phyloP scores from a whole-genome alignment of 371 early-diverging fungal genomes.

The Saksenaea vasiformis region DNA sequence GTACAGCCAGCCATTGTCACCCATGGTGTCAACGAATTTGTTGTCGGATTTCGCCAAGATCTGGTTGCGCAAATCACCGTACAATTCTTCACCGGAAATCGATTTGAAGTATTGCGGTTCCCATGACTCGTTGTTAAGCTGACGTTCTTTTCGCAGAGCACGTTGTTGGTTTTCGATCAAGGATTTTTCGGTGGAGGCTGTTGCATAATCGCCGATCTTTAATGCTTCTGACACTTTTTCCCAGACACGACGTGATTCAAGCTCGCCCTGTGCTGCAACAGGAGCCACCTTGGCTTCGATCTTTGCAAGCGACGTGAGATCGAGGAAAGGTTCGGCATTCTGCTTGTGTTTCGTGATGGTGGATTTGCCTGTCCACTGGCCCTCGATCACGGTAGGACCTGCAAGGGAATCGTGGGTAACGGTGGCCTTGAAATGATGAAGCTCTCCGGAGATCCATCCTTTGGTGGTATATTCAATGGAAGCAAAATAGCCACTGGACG shows the following conservation, averaged over 20 bases:
- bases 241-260: conserved; percentile 81
- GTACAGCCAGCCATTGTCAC: conserved; percentile 43
- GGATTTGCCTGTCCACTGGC: conserved; percentile 71
- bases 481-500: conserved; percentile 63
- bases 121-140: conserved; percentile 61
- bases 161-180: conserved; percentile 77
- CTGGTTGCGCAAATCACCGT: conserved; percentile 42
- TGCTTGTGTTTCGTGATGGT: conserved; percentile 51
- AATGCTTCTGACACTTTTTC: conserved; percentile 70
- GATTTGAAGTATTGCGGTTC: conserved; percentile 52
- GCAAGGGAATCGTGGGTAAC: conserved; percentile 42
- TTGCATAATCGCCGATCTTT: conserved; percentile 61
- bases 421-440: conserved; percentile 76
- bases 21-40: conserved; percentile 54
- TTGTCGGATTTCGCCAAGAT: conserved; percentile 42
- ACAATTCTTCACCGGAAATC: conserved; percentile 48
- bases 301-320: conserved; percentile 51
- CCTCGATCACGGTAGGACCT: conserved; percentile 52
- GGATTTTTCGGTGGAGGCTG: conserved; percentile 72
- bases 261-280: conserved; percentile 56
- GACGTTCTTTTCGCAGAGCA: conserved; percentile 66
- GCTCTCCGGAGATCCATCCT: conserved; percentile 82
- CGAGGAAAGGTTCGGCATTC: conserved; percentile 56
- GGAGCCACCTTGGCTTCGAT: conserved; percentile 51
- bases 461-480: conserved; percentile 75